phyloP scores from a whole-genome alignment of 1,139 yeast species.

The Ogataea hybrid region DNA sequence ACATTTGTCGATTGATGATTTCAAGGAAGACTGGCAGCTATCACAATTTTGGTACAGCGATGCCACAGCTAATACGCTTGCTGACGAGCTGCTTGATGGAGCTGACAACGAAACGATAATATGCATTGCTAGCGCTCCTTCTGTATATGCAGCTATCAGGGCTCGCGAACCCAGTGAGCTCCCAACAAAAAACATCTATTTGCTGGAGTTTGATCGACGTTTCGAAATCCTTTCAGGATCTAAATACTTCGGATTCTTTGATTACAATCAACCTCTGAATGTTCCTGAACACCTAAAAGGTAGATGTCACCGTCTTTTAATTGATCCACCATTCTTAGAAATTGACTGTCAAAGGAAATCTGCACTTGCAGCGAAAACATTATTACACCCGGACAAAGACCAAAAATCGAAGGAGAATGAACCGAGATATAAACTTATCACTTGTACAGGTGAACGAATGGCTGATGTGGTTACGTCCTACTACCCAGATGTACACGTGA shows the following conservation, averaged over 20 bases:
- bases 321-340: constrained; percentile 88
- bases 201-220: constrained; percentile 75
- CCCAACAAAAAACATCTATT: constrained; percentile 67
- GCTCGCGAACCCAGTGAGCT: constrained; percentile 48
- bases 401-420: constrained; percentile 41
- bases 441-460: constrained; percentile 92
- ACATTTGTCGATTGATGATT: constrained; percentile 38
- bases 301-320: constrained; percentile 68
- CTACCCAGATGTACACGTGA: constrained; percentile 64
- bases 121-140: constrained; percentile 84
- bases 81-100: constrained; percentile 69
- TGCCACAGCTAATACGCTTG: constrained; percentile 64
- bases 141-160: constrained; percentile 82
- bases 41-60: constrained; percentile 90
- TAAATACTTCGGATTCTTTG: constrained; percentile 67
- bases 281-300: constrained; percentile 58
- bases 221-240: constrained; percentile 71
- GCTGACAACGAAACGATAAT: constrained; percentile 70
- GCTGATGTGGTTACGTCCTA: constrained; percentile 51
- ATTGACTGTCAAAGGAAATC: constrained; percentile 78
- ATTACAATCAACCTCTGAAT: constrained; percentile 65
- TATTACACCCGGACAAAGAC: constrained; percentile 44
- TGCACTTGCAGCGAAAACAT: constrained; percentile 62
- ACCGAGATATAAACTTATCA: constrained; percentile 50
- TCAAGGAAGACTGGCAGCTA: constrained; percentile 90